Evolutionary conservation across 1,284 basidiomycete species (phyloP), one percentile per base, ranked within the genome.

Genomic region (Irpex sp.): DNA sequence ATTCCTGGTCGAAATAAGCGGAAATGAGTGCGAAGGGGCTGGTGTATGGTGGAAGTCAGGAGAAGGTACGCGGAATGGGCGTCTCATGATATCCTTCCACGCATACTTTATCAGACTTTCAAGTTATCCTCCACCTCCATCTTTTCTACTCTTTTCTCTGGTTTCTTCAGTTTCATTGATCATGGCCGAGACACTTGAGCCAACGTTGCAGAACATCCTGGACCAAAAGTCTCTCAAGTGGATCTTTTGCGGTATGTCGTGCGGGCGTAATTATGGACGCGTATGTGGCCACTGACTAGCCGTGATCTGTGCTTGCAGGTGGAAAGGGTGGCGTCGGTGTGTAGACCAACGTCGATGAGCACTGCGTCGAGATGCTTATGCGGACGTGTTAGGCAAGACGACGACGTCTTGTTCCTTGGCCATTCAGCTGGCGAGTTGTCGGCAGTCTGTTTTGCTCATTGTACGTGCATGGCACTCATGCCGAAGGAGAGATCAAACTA

Each of bases 371-470:
- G 11, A 31, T 15, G 15, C 36, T 34, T 54, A 48, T 55, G 40
- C 31, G 37, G 17, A n/a, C 44, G 11, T 17, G 38, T 11, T 73
- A 92, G 94, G 95, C 61, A 97, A 97, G 83, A 98, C 96, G 0
- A 97, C 96, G 0, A 97, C 96, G 2, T 96, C 94, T 26, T 97
- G 96, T 75, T 96, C 94, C 7, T 85, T 97, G 7, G 96, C 96
- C n/a, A 95, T 97, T 64, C 95, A 97, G 73, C 85, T 97, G 47
- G 93, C 96, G 2, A 81, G 88, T 69, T 86, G 85, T 70, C 88
- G 96, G 67, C 90, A 97, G 78, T 96, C 93, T 21, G 96, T 98
- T 34, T 85, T 98, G 6, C 85, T 98, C 68, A 97, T 98, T 70
- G 95, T 97, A 74, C 71, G 94, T 65, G 44, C 38, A 19, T 56